Evolutionary conservation across 805 yeast genomes (phyloP), one percentile per base, ranked within the genome.

Genomic region (Myxozyma lipomycoides): DNA sequence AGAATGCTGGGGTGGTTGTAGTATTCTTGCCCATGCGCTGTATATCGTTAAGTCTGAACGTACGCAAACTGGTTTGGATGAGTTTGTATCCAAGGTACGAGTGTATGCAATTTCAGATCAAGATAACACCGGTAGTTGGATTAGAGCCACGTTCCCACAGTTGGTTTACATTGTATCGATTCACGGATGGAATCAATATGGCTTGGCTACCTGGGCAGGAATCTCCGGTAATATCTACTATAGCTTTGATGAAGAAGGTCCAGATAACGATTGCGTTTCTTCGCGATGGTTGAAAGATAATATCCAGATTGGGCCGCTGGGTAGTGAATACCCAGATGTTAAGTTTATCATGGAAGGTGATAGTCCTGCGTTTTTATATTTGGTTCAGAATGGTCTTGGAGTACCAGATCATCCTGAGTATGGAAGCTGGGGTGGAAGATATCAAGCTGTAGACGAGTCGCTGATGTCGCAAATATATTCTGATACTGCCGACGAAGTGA

Each of bases 81-180:
- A 23, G 9, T 24, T 45, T 9, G 45, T 32, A 9, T 18, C 46
- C n/a, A 40, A 40, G 38, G n/a, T 45, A 18, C 28, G 48, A 6
- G 48, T 45, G 25, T 45, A 45, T 34, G 43, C 48, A 19, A 45
- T 45, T 24, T 45, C 48, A 9, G 48, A 45, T 26, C 48, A 45
- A 23, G 48, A 45, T 26, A 38, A 45, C 43, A 45, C 48, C 17
- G 48, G 48, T 17, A 34, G 17, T 21, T 37, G 30, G 35, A 38
- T 45, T 7, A 43, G 48, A n/a, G 26, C 12, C 21, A 15, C 36
- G 23, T 45, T 22, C 19, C 42, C 42, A 12, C 37, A 45, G 15
- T 12, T 45, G 35, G 36, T 45, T 24, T 45, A 45, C 43, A 38
- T 45, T 9, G 9, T 23, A 22, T 45, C 48, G 12, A 23, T 37